These are phyloP conservation scores for Pestalotiopsis sp. DNA, from an alignment of 2,329 filamentous ascomycete genomes.

Conservation along the genomic window DNA sequence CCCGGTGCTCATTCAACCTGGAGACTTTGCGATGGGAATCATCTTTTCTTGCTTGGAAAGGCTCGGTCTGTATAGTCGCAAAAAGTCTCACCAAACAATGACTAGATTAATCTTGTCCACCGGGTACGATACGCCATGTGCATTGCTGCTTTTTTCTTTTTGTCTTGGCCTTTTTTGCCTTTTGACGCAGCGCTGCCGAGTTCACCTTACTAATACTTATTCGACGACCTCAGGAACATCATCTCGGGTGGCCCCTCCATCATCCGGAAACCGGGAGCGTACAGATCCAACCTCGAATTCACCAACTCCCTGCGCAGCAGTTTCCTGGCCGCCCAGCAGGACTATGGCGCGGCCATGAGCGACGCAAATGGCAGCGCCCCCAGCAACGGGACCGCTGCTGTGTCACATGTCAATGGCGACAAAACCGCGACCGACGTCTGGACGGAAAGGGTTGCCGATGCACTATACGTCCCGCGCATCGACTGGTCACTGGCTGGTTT, in stretches of 20 bases:
- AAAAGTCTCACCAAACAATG: slow-evolving; percentile 36
- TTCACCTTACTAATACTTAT: slow-evolving; percentile 24
- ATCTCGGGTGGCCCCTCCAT: slow-evolving; percentile 82
- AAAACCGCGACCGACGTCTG: slow-evolving; percentile 51
- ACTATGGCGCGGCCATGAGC: slow-evolving; percentile 41
- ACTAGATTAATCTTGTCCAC: slow-evolving; percentile 86
- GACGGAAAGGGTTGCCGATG: slow-evolving; percentile 64
- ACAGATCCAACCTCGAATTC: slow-evolving; percentile 91
- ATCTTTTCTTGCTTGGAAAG: slow-evolving; percentile 7
- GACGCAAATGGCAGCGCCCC: slow-evolving; percentile 29
- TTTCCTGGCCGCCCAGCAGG: slow-evolving; percentile 72
- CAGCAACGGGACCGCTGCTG: slow-evolving; percentile 16
- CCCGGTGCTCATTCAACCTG: not conserved
- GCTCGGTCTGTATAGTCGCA: slow-evolving; percentile 2
- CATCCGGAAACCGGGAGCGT: slow-evolving; percentile 73
- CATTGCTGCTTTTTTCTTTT: not conserved
- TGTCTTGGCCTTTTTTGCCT: not conserved
- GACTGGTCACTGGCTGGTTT: slow-evolving; percentile 71
- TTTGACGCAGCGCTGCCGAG: slow-evolving; percentile 6
- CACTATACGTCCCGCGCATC: slow-evolving; percentile 76
- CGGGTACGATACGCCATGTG: slow-evolving; percentile 60
- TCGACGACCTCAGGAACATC: slow-evolving; percentile 61
- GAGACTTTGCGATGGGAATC: not conserved
- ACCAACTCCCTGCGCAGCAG: slow-evolving; percentile 85
- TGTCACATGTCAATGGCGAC: slow-evolving; percentile 19